phyloP scores from a whole-genome alignment of 169 alveolate genomes.

The Theileria orientalis region DNA sequence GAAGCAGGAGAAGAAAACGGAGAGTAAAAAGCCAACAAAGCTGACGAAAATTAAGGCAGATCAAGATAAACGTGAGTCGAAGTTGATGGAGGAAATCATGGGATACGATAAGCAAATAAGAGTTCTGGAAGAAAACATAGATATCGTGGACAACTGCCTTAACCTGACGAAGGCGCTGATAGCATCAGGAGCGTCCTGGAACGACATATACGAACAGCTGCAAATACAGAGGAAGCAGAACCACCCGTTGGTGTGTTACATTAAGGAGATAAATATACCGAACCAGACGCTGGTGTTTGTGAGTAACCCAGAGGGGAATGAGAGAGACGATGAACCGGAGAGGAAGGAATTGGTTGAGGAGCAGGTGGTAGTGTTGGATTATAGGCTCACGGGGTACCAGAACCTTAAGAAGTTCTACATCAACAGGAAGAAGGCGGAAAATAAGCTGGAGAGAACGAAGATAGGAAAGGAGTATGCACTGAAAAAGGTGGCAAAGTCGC shows the following conservation, averaged over 20 bases:
- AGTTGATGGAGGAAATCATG: slow-evolving; percentile 69
- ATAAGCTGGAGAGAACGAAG: slow-evolving; percentile 85
- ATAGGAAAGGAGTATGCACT: slow-evolving; percentile 86
- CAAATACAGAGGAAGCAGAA: slow-evolving; percentile 83
- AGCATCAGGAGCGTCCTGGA: slow-evolving; percentile 89
- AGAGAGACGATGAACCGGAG: slow-evolving; percentile 34
- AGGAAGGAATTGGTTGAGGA: slow-evolving; percentile 28
- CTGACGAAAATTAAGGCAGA: slow-evolving; percentile 85
- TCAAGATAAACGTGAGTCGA: slow-evolving; percentile 81
- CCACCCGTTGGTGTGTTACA: slow-evolving; percentile 85
- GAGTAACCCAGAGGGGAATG: neutral
- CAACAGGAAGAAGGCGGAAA: slow-evolving; percentile 81
- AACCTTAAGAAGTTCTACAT: slow-evolving; percentile 84
- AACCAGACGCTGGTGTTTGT: slow-evolving; percentile 39
- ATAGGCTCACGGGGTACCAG: slow-evolving; percentile 79
- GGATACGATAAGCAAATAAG: slow-evolving; percentile 76
- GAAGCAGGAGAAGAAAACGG: slow-evolving; percentile 42
- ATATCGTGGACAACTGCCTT: slow-evolving; percentile 77
- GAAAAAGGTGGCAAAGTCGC: slow-evolving; percentile 84
- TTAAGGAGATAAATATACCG: slow-evolving; percentile 78
- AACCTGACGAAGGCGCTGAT: slow-evolving; percentile 72
- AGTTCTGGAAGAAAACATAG: slow-evolving; percentile 77
- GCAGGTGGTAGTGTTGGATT: slow-evolving; percentile 33
- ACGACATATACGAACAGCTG: slow-evolving; percentile 85
- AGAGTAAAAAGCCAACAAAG: slow-evolving; percentile 68